phyloP scores from a whole-genome alignment of 2,329 filamentous ascomycete species.

The Dryadomyces sulphureus region DNA sequence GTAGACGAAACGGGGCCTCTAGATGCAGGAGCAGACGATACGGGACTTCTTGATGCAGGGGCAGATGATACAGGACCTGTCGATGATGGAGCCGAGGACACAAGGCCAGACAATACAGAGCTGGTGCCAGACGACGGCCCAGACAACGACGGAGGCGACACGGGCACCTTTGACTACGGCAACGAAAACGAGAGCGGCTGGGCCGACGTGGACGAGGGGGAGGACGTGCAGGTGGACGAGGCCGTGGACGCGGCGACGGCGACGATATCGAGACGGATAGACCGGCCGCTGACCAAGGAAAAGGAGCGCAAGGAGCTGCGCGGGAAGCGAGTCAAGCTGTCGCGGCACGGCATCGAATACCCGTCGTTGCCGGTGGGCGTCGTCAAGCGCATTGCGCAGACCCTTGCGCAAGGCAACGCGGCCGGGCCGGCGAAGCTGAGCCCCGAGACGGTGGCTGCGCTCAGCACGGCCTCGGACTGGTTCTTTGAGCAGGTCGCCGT shows the following conservation, averaged over 20 bases:
- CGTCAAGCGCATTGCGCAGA: conserved; percentile 59
- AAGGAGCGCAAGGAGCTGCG: neutral
- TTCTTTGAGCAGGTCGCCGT: conserved; percentile 81
- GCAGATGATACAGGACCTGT: no score
- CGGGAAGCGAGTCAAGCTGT: conserved; percentile 38
- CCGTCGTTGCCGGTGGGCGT: conserved; percentile 58
- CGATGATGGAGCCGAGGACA: no score
- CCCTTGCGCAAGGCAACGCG: conserved; percentile 53
- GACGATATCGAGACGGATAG: neutral
- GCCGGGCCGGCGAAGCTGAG: conserved; percentile 53
- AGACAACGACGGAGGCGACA: no score
- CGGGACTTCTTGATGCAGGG: no score
- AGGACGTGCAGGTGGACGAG: neutral
- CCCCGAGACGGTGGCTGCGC: conserved; percentile 57
- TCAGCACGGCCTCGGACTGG: conserved; percentile 75
- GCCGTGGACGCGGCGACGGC: neutral
- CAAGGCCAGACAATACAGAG: no score
- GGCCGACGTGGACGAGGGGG: conserved; percentile 1
- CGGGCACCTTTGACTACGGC: conserved; percentile 1
- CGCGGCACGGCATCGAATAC: conserved; percentile 59
- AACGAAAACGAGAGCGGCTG: conserved; percentile 1
- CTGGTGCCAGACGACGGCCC: no score
- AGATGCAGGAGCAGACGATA: no score
- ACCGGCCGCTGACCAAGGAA: neutral
- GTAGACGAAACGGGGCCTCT: no score